Evolutionary conservation across 2,329 filamentous ascomycete species (phyloP), one percentile per base, ranked within the genome.

Genomic region (Trichoderma aggressivum): DNA sequence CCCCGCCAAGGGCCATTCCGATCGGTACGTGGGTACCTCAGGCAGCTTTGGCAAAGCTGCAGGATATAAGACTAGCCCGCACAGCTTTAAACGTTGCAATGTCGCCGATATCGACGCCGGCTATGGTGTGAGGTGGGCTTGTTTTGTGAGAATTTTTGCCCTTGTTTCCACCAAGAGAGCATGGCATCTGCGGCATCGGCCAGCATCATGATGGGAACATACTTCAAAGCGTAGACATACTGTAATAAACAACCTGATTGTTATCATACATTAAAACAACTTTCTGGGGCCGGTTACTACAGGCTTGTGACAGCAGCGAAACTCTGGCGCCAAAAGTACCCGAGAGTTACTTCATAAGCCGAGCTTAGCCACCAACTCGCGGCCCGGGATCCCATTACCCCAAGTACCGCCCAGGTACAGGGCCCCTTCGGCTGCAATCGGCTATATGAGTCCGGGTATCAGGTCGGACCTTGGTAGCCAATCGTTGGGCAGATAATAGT

Each of bases 41-140:
- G 36, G 36, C 60, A 30, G 58, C 32, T 39, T 12, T 14, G 24
- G 24, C 32, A 32, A 61, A 39, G 60, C 60, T 50, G 60, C 60
- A 63, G 16, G 36, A 63, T 94, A 74, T 89, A 81, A 77, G 94
- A 94, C 12, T 94, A 83, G 4, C 90, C 90, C 86, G 78, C 86
- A 89, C 24, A 94, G 84, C 26, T 56, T 63, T 47, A 28, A 47
- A 47, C 24, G 59, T 5, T 5, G 97, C 92, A 8, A 89, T 86
- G 2, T 90, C 86, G 3, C 93, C 92, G 73, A 88, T 88, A 83
- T 96, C 97, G 1, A 93, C 97, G 65, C 94, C 91, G 21, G 79
- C 94, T 98, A 76, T 88, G 86, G 65, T 87, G 83, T 1, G 36
- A 61, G 86, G 86, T 0, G 95, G 95, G 32, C 95, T 88, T 83